phyloP scores from a whole-genome alignment of 805 yeast genomes.

The Spathaspora passalidarum region DNA sequence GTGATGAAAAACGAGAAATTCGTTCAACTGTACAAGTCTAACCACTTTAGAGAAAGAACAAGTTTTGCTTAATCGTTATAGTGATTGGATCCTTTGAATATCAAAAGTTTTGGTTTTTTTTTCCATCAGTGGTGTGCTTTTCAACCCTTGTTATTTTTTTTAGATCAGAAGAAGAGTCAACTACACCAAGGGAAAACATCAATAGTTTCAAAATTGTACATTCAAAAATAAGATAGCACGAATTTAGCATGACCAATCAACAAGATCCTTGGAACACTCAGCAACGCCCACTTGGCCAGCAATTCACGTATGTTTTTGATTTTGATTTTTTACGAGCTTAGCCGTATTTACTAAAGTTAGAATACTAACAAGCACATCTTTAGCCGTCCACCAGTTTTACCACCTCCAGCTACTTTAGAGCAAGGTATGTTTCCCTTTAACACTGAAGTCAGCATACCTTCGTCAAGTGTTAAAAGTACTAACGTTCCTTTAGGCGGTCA shows the following conservation, averaged over 20 bases:
- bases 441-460: neutral
- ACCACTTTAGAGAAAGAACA: neutral
- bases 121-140: neutral
- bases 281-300: constrained; percentile 41
- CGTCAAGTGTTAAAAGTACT: constrained; percentile 12
- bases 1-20: neutral
- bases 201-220: neutral
- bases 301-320: constrained; percentile 37
- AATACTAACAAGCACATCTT: constrained; percentile 21
- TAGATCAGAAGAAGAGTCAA: neutral
- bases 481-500: constrained; percentile 36
- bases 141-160: neutral
- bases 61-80: neutral
- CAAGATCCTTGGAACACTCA: constrained; percentile 43
- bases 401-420: constrained; percentile 56
- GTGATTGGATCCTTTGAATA: neutral
- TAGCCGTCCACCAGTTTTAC: constrained; percentile 60
- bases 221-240: neutral
- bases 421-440: constrained; percentile 36
- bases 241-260: constrained; percentile 32
- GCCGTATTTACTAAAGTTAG: neutral
- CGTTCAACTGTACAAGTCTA: neutral
- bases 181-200: neutral
- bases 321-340: neutral
- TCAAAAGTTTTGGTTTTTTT: neutral